Percentiles rank a stretch among this genome's conserved stretches.
Conservation (phyloP, 2,329 filamentous ascomycete genomes). For the Apiospora aurea region DNA sequence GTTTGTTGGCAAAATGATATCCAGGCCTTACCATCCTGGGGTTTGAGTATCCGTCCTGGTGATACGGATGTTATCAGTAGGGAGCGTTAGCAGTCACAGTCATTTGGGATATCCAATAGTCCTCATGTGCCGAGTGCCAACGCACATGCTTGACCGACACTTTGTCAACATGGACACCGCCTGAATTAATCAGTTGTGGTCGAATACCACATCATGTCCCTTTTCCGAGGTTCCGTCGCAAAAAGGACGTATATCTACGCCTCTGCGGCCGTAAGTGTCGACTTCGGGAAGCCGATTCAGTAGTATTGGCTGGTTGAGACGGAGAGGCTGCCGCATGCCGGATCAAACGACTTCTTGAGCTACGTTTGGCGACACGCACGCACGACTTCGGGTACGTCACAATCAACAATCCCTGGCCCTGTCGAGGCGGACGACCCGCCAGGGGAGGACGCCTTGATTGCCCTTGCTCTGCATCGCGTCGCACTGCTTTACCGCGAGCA, state of each 20-base stretch:
- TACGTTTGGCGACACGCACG: conserved; percentile 10
- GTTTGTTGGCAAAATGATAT: background rate
- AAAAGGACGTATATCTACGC: background rate
- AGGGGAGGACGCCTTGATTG: conserved; percentile 4
- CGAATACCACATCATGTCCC: background rate
- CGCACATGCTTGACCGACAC: conserved; percentile 12
- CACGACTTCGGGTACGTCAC: conserved; percentile 19
- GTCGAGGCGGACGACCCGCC: background rate
- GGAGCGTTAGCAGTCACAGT: background rate
- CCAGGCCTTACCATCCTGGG: background rate
- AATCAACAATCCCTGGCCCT: background rate
- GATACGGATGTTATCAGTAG: background rate
- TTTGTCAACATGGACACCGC: conserved; percentile 15
- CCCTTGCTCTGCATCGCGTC: background rate
- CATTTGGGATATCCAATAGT: background rate
- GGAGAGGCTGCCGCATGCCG: conserved; percentile 15
- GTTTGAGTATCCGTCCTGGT: background rate
- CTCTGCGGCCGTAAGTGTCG: conserved; percentile 20
- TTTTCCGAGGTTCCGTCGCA: background rate
- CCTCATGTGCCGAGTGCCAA: background rate
- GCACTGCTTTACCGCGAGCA: conserved; percentile 18
- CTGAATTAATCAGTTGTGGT: conserved; percentile 3
- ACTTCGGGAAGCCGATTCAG: conserved; percentile 15
- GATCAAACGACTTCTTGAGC: conserved; percentile 17
- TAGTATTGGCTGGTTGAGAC: conserved; percentile 21